Evolutionary conservation across 148 eudicot genomes (phyloP), one percentile per base, ranked within the genome.

Genomic region (Hydrangea macrophylla): DNA sequence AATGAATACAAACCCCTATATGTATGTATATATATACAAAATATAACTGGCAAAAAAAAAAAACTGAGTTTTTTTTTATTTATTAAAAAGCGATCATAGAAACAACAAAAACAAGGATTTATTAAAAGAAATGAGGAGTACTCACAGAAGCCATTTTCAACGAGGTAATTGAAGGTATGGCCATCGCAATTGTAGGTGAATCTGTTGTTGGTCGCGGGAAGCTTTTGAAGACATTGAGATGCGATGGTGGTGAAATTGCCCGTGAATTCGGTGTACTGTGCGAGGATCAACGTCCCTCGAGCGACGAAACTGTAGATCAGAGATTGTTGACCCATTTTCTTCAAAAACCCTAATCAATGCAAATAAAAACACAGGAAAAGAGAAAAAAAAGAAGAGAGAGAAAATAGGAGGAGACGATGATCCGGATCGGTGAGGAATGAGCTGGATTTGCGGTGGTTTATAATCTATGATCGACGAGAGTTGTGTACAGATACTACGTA

Each of bases 221-320:
- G 71, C 27, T 73, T 73, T 53, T 73, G 76, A n/a, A 73, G 59
- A 15, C 76, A 73, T 53, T 73, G 76, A 10, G 53, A 32, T 0
- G 76, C 76, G 20, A 73, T 62, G 53, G 37, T 58, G 28, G 58
- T 73, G 39, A 73, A 73, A 73, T 73, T 73, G 5, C 76, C 76
- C 8, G 58, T 65, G 54, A 73, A 73, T 31, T 60, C 76, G 0
- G 76, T 73, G 63, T 58, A 73, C 26, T 73, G 71, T 0, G 71
- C 71, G 6, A 73, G 62, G 64, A 73, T 67, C 66, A 73, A 65
- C 12, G 76, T 73, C 20, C 76, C 76, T 35, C 76, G 28, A 1
- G 76, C 76, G 37, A 73, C 76, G 31, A 73, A 73, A 59, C 65
- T 53, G 76, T 73, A 73, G 53, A 73, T 73, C 53, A 73, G 58